phyloP scores from a whole-genome alignment of 108 stramenopile species.

The Discostella pseudostelligera region DNA sequence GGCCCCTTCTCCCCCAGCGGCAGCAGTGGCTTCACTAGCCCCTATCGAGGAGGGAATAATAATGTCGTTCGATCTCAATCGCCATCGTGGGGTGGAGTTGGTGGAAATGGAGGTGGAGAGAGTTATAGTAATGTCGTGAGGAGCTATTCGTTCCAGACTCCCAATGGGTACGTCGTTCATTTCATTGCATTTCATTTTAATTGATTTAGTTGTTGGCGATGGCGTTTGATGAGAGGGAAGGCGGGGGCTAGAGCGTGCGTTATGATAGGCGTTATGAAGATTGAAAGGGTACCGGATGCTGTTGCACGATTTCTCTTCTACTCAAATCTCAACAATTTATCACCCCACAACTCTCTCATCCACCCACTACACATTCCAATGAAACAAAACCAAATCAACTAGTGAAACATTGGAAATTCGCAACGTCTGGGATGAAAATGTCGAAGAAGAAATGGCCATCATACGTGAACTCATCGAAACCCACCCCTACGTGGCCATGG shows the following conservation, averaged over 20 bases:
- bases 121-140: slow-evolving; percentile 34
- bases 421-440: slow-evolving; percentile 93
- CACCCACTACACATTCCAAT: neutral
- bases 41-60: slow-evolving; percentile 11
- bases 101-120: neutral
- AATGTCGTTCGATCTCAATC: slow-evolving; percentile 12
- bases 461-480: slow-evolving; percentile 92
- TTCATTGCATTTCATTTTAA: neutral
- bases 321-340: neutral
- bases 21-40: neutral
- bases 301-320: neutral
- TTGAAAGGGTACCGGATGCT: neutral
- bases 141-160: slow-evolving; percentile 31
- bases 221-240: neutral
- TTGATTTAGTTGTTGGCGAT: neutral
- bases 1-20: neutral
- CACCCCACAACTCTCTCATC: neutral
- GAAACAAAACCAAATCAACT: neutral
- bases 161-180: slow-evolving; percentile 38
- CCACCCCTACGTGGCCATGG: slow-evolving; percentile 98
- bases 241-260: neutral
- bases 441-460: slow-evolving; percentile 90
- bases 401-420: slow-evolving; percentile 87
- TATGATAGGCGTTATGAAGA: too few relatives aligned
- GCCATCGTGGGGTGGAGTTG: neutral